Evolutionary conservation across 805 yeast species (phyloP).

Genomic region (Komagataella ulmi): DNA sequence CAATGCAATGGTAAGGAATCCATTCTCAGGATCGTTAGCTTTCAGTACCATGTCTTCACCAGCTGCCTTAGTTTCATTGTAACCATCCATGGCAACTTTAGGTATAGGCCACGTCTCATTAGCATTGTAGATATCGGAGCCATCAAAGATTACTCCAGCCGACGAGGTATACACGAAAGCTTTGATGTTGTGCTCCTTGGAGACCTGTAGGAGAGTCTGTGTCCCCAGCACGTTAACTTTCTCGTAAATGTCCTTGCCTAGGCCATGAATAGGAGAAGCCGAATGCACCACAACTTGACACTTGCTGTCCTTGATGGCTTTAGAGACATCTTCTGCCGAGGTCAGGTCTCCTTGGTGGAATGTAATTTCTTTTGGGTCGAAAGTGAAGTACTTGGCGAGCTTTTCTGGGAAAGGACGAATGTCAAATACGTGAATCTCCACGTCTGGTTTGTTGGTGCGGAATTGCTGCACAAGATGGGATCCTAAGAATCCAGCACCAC

Average conservation of each 20-base stretch:
- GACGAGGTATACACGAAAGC: constrained; percentile 91
- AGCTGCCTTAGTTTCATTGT: constrained; percentile 85
- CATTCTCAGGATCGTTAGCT: constrained; percentile 46
- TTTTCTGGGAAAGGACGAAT: constrained; percentile 75
- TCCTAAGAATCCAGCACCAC: constrained; percentile 94
- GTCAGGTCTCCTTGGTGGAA: constrained; percentile 82
- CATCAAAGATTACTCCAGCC: constrained; percentile 95
- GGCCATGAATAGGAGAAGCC: constrained; percentile 93
- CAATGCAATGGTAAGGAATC: constrained; percentile 67
- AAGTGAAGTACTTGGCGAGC: constrained; percentile 61
- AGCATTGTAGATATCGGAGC: constrained; percentile 84
- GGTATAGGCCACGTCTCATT: constrained; percentile 95
- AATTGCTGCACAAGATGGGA: constrained; percentile 84
- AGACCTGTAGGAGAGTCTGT: constrained; percentile 50
- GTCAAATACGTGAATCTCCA: constrained; percentile 78
- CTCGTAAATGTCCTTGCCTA: constrained; percentile 67
- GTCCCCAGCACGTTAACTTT: constrained; percentile 92
- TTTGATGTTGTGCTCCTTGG: constrained; percentile 33
- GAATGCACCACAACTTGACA: constrained; percentile 84
- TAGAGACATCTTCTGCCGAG: constrained; percentile 47
- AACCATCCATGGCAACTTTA: constrained; percentile 86
- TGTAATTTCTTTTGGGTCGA: constrained; percentile 40
- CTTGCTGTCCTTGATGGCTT: constrained; percentile 42
- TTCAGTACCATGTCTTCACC: constrained; percentile 76
- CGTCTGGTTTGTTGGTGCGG: constrained; percentile 46